These are phyloP conservation scores for Kernera saxatilis DNA, from an alignment of 345 rosid genomes.

Conservation along the genomic window DNA sequence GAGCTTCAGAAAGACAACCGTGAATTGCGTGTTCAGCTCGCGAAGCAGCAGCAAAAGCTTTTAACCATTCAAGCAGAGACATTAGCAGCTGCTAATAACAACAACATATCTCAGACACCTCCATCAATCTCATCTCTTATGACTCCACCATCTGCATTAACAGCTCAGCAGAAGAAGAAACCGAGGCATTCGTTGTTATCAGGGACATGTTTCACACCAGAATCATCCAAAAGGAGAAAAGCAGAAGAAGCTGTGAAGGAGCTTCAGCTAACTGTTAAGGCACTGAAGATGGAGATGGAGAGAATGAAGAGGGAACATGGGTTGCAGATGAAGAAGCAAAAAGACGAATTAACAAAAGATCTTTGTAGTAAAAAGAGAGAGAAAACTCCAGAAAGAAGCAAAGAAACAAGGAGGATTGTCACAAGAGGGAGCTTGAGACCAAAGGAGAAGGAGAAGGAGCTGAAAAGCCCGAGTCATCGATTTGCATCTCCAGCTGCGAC, in stretches of 20 bases:
- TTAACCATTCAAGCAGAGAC: slow-evolving; percentile 64
- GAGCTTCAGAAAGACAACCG: slow-evolving; percentile 87
- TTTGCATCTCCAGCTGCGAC: slow-evolving; percentile 69
- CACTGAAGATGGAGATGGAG: slow-evolving; percentile 67
- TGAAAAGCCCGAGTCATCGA: slow-evolving; percentile 78
- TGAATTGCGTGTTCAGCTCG: slow-evolving; percentile 69
- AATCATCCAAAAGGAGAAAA: slow-evolving; percentile 46
- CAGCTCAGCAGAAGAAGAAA: slow-evolving; percentile 52
- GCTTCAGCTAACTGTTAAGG: slow-evolving; percentile 56
- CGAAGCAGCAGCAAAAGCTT: slow-evolving; percentile 68
- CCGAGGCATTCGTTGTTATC: slow-evolving; percentile 63
- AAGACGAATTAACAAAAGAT: slow-evolving; percentile 55
- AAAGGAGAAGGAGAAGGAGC: slow-evolving; percentile 46
- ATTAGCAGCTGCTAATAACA: slow-evolving; percentile 44
- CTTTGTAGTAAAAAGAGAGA: slow-evolving; percentile 45
- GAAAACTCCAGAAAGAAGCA: slow-evolving; percentile 32
- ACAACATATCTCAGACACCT: slow-evolving; percentile 61
- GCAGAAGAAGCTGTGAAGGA: slow-evolving; percentile 52
- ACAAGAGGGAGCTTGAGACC: slow-evolving; percentile 61
- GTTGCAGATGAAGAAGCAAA: slow-evolving; percentile 68
- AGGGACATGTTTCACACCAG: slow-evolving; percentile 75
- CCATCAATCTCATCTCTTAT: slow-evolving; percentile 60
- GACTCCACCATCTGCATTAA: slow-evolving; percentile 62
- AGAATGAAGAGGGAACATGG: slow-evolving; percentile 75
- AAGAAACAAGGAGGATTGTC: slow-evolving; percentile 42